Percentiles rank a stretch among this genome's conserved stretches.
phyloP scores from a whole-genome alignment of 129 eudicot genomes.

The Arctium lappa region DNA sequence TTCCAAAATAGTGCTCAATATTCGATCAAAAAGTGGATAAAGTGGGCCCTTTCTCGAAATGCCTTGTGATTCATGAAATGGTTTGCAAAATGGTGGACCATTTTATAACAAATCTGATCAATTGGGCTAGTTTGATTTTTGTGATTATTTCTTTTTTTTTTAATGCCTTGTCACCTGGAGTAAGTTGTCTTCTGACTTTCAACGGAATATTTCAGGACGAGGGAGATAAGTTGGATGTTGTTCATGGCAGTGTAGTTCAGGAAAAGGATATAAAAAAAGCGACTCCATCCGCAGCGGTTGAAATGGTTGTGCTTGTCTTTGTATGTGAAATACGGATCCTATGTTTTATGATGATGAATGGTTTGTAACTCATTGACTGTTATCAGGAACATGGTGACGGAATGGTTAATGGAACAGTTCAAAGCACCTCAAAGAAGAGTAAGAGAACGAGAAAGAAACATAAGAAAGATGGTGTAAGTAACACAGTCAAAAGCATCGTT shows the following conservation, averaged over 20 bases:
- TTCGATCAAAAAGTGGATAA: not conserved
- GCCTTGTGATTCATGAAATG: not conserved
- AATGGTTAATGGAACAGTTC: conserved; percentile 35
- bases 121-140: not conserved
- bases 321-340: conserved; percentile 24
- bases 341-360: conserved; percentile 29
- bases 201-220: conserved; percentile 44
- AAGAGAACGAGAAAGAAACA: conserved; percentile 56
- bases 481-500: conserved; percentile 30
- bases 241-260: conserved; percentile 16
- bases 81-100: not conserved
- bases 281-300: conserved; percentile 34
- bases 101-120: not conserved
- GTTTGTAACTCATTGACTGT: conserved; percentile 48
- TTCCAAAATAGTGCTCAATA: not conserved
- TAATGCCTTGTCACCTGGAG: not conserved
- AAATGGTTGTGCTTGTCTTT: conserved; percentile 57
- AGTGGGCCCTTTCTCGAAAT: not conserved
- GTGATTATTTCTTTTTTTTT: not conserved
- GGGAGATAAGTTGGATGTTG: conserved; percentile 24
- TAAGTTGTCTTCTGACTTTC: conserved; percentile 1
- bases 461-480: conserved; percentile 35
- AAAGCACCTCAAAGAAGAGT: conserved; percentile 52
- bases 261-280: conserved; percentile 33
- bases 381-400: conserved; percentile 56